Conservation (phyloP, 169 alveolate genomes). For the Plasmodium malariae region DNA sequence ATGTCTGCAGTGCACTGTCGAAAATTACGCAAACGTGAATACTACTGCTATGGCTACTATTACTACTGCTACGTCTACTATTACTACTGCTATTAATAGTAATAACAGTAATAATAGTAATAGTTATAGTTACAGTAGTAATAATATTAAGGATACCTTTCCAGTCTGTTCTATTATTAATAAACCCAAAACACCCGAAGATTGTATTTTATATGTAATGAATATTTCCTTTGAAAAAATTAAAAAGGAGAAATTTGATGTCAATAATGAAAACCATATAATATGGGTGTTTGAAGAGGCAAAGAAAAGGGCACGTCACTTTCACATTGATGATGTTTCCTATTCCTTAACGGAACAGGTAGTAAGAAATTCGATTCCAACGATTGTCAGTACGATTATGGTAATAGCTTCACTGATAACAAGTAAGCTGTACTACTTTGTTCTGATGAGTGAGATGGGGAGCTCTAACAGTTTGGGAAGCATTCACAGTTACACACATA, state of each 20-base stretch:
- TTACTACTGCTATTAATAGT: too few relatives aligned
- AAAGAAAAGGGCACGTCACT: slow-evolving; percentile 32
- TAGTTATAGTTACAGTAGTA: too few relatives aligned
- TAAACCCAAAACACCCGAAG: slow-evolving; percentile 78
- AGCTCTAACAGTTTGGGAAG: neutral
- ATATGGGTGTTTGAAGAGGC: slow-evolving; percentile 44
- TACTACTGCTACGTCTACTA: too few relatives aligned
- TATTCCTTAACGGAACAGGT: slow-evolving; percentile 46
- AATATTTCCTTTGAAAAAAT: slow-evolving; percentile 16
- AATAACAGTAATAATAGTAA: too few relatives aligned
- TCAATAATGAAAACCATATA: neutral
- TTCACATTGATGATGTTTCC: slow-evolving; percentile 21
- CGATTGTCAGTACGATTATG: slow-evolving; percentile 41
- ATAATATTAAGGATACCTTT: neutral
- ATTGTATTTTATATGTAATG: slow-evolving; percentile 76
- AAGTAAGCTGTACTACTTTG: neutral
- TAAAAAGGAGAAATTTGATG: neutral
- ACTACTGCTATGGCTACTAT: too few relatives aligned
- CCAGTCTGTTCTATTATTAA: slow-evolving; percentile 78
- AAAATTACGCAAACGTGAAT: slow-evolving; percentile 49
- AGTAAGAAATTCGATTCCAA: slow-evolving; percentile 33
- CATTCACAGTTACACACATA: neutral
- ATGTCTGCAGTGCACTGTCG: slow-evolving; percentile 77
- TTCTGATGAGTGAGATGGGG: neutral
- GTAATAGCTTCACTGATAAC: slow-evolving; percentile 29